Evolutionary conservation across 2,329 filamentous ascomycete genomes (phyloP), one percentile per base, ranked within the genome.

Genomic region (Eutypa lata): DNA sequence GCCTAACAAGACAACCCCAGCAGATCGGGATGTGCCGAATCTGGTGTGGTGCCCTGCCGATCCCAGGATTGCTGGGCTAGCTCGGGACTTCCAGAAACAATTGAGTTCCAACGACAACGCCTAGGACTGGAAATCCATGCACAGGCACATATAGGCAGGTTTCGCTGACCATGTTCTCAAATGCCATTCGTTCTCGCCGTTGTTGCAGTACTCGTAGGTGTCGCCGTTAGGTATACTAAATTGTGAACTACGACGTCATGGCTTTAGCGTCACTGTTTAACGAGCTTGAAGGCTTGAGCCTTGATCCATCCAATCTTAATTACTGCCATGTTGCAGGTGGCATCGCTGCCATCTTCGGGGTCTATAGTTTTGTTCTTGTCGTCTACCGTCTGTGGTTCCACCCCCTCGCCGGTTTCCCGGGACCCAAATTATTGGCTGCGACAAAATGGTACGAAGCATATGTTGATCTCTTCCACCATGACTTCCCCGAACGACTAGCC

Each of bases 351-450:
- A 31, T 31, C 10, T 31, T 31, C 10, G 26, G 26, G 10, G 26
- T 31, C 26, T 31, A 31, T 10, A 31, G 26, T 31, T 31, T 31
- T 10, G 26, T 31, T 31, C 22, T 51, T 3, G 47, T 52, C n/a
- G 44, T 47, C 21, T 53, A 56, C 28, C 54, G 54, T 26, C 38
- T 57, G 3, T 57, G 18, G 31, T 52, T 55, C 10, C 51, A 53
- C 13, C 56, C 56, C 19, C 47, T 57, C 7, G 49, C 53, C 18
- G 48, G 28, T 3, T 53, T 56, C 33, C 56, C 56, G 1, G 56
- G 56, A 2, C 56, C 56, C 3, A 55, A 54, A 22, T 18, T 50
- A 6, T 19, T 53, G 8, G 53, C 56, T 6, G 51, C 47, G 3
- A 52, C 47, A 11, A 48, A 35, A 14, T 54, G 49, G 53, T 54